Base-by-base conservation (phyloP, 2,329 filamentous ascomycete species). In the Exserohilum turcica region DNA sequence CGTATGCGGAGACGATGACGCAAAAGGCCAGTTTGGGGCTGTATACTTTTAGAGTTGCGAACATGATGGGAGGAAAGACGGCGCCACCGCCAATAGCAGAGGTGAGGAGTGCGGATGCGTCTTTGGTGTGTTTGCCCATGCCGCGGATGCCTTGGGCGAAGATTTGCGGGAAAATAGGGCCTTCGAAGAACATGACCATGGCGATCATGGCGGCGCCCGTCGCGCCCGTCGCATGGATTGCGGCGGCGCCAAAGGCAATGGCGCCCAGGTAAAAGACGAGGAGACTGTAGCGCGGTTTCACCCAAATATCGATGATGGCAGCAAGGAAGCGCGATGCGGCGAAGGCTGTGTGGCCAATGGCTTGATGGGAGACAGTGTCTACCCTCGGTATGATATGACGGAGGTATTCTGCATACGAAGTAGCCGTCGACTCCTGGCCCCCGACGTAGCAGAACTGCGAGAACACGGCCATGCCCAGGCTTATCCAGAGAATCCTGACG, bases 391-490 rank as follows among this genome's bases (percentile, higher is more conserved):
- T 69, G 6, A 79, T 74, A 3, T 66, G 51, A 1, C 52, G 24
- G 19, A 84, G 67, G 48, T 83, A 83, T 2, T 70, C 61, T 19
- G 70, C 62, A 46, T 83, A 81, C 10, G 74, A 76, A 6, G 77
- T 80, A 2, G 81, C 79, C 16, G 84, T 72, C 24, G 79, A 78
- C 71, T 87, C 85, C 65, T 87, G 84, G 0, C 78, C 82, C 10
- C 83, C 84, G 1, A 85, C 81, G 58, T 86, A 87, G 72, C 81
- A 84, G 63, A 84, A 86, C 57, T 82, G 79, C 9, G 79, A 78
- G 63, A 83, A 79, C 1, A 82, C 71, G 0, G 80, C 84, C 2
- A 86, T 60, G 1, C 65, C 79, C 1, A 87, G 77, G 0, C 83
- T 84, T 46, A 84, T 68, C 78, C 81, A 85, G 37, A 85, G 77